Conservation (phyloP, 768 basidiomycete species). For the Lepiota subincarnata region DNA sequence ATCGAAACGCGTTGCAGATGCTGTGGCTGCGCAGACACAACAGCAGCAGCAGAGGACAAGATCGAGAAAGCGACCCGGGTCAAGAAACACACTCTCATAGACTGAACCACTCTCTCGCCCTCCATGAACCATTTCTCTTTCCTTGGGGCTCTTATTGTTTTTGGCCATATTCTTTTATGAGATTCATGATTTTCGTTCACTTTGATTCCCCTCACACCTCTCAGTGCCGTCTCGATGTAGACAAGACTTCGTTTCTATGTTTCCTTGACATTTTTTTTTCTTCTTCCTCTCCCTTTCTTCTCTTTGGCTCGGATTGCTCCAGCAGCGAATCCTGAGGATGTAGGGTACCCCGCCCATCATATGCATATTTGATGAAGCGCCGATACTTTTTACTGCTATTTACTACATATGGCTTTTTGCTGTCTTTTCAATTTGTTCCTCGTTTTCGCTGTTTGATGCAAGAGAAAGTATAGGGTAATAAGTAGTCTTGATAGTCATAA, state of each 20-base stretch:
- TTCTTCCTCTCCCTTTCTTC: slow-evolving; percentile 10
- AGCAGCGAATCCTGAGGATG: background rate
- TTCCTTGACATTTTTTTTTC: background rate
- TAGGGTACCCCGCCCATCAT: background rate
- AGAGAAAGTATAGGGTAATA: slow-evolving; percentile 12
- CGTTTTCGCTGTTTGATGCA: background rate
- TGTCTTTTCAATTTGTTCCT: background rate
- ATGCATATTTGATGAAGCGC: background rate
- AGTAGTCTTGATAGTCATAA: slow-evolving; percentile 4
- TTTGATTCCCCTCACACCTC: too few species aligned
- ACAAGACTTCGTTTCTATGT: background rate
- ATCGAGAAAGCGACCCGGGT: slow-evolving; percentile 28
- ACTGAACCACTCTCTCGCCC: slow-evolving; percentile 11
- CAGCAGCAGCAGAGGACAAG: slow-evolving; percentile 21
- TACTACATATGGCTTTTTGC: slow-evolving; percentile 4
- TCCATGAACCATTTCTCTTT: background rate
- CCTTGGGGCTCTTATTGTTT: slow-evolving; percentile 2
- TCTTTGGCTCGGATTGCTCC: slow-evolving; percentile 6
- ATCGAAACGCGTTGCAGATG: slow-evolving; percentile 67
- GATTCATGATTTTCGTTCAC: background rate
- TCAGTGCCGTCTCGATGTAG: too few species aligned
- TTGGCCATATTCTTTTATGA: slow-evolving; percentile 5
- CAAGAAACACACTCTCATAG: slow-evolving; percentile 37
- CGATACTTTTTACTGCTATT: slow-evolving; percentile 2
- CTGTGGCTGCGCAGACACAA: slow-evolving; percentile 46